Evolutionary conservation across 2,329 filamentous ascomycete genomes (phyloP).

Genomic region (Nemania serpens): DNA sequence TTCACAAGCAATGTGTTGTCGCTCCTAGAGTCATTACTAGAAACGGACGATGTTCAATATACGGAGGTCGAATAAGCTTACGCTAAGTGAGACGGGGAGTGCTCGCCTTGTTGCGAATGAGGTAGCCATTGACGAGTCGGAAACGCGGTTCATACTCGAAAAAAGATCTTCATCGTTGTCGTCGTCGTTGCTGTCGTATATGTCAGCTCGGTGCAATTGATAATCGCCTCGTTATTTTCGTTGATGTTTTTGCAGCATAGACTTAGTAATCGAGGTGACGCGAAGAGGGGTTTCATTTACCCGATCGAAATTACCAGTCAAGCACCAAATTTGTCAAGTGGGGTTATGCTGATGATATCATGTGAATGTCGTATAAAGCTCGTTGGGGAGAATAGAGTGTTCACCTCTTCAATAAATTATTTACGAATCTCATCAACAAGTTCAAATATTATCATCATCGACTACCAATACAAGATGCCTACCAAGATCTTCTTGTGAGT

Average conservation of each 20-base stretch:
- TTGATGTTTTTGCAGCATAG: background rate
- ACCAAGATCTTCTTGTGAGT: conserved; percentile 50
- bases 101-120: background rate
- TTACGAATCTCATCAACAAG: background rate
- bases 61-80: too few relatives aligned
- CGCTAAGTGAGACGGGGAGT: too few relatives aligned
- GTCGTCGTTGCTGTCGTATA: background rate
- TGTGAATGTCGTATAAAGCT: background rate
- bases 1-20: too few relatives aligned
- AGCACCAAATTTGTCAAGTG: background rate
- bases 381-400: too few relatives aligned
- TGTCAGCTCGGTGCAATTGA: conserved; percentile 6
- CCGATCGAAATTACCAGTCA: background rate
- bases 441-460: background rate
- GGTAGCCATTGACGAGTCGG: background rate
- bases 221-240: background rate
- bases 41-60: too few relatives aligned
- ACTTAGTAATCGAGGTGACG: conserved; percentile 9
- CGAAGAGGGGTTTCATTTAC: conserved; percentile 2
- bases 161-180: background rate
- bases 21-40: too few relatives aligned
- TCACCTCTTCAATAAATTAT: too few relatives aligned
- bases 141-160: background rate
- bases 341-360: conserved; percentile 17
- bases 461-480: conserved; percentile 40